Conservation (phyloP, 2,329 filamentous ascomycete genomes). For the Thelonectria olida region DNA sequence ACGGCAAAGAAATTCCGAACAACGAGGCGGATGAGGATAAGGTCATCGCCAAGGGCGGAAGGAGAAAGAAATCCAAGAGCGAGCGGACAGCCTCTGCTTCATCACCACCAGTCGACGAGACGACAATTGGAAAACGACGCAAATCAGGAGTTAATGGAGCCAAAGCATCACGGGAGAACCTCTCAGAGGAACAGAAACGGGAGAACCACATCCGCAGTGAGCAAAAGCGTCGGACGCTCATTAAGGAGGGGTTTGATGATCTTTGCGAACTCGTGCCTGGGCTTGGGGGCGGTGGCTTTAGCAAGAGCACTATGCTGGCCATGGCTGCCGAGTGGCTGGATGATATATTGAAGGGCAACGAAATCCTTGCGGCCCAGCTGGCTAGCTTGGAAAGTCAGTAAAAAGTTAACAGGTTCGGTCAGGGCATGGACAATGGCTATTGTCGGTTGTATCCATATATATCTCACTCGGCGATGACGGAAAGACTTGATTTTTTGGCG, state of each 20-base stretch:
- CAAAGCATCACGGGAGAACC: constrained; percentile 72
- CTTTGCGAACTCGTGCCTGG: constrained; percentile 80
- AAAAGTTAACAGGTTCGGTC: not conserved
- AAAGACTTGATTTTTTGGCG: constrained; percentile 23
- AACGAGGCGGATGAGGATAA: constrained; percentile 53
- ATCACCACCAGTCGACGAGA: constrained; percentile 47
- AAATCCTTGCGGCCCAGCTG: constrained; percentile 64
- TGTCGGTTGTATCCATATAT: constrained; percentile 21
- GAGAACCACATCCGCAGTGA: constrained; percentile 89
- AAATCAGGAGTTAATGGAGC: constrained; percentile 55
- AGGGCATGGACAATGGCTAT: not conserved
- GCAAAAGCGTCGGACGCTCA: constrained; percentile 84
- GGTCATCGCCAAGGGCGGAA: constrained; percentile 44
- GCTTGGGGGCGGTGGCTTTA: constrained; percentile 77
- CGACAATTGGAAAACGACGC: constrained; percentile 56
- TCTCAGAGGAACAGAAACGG: constrained; percentile 82
- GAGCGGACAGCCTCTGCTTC: constrained; percentile 45
- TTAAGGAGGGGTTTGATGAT: constrained; percentile 84
- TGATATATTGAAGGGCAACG: constrained; percentile 74
- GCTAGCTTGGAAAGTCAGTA: constrained; percentile 45
- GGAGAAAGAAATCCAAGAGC: constrained; percentile 59
- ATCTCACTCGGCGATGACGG: constrained; percentile 23
- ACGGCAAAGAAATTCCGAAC: constrained; percentile 51
- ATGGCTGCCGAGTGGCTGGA: constrained; percentile 84
- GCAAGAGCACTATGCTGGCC: constrained; percentile 82